Percentiles rank a stretch among this genome's conserved stretches.
Evolutionary conservation across 169 alveolate genomes (phyloP).

Genomic region (Sarcocystis neurona): DNA sequence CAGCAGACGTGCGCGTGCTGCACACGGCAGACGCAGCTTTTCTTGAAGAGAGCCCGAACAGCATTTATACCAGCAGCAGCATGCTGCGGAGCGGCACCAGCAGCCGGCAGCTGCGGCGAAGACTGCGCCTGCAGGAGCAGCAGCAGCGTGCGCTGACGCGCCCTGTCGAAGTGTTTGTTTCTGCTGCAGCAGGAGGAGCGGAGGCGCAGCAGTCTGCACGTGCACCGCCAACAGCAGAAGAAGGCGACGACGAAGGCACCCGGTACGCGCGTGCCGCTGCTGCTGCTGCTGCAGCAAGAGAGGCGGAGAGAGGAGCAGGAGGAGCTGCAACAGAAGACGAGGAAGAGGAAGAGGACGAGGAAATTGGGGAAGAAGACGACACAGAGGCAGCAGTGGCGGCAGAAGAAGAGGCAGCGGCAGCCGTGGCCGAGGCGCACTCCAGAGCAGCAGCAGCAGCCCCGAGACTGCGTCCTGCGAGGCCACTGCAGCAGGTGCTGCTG

Average conservation of each 20-base stretch:
- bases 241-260: no score
- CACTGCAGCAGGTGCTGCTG: not conserved
- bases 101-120: no score
- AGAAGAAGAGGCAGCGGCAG: not conserved
- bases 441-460: not conserved
- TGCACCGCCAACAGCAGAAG: no score
- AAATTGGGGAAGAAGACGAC: no score
- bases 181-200: no score
- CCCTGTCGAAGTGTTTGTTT: not conserved
- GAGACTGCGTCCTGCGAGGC: not conserved
- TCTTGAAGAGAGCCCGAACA: not conserved
- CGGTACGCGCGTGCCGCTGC: no score
- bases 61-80: not conserved
- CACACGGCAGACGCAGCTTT: not conserved
- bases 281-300: conserved; percentile 31
- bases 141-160: not conserved
- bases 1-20: not conserved
- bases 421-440: not conserved
- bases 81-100: not conserved
- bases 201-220: no score
- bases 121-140: not conserved
- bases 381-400: no score
- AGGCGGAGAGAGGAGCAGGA: conserved; percentile 6
- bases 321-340: not conserved
- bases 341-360: not conserved